phyloP scores from a whole-genome alignment of 768 basidiomycete genomes.

The Psilocybe sp. region DNA sequence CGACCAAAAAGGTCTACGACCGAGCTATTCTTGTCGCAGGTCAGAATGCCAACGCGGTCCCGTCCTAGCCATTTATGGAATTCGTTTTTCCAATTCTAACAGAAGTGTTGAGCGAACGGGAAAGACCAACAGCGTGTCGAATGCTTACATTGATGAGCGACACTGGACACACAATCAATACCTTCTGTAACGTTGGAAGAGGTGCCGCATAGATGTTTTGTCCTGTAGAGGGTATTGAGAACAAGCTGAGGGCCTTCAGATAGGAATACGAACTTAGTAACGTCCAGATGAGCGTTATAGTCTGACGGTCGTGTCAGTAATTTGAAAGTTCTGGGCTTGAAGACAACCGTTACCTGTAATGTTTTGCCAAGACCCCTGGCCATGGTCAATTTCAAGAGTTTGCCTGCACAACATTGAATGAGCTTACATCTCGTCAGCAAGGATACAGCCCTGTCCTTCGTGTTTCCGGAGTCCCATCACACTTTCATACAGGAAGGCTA shows the following conservation, averaged over 20 bases:
- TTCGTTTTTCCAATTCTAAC: conserved; percentile 92
- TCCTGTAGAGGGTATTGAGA: conserved; percentile 39
- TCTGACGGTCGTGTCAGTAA: conserved; percentile 37
- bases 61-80: conserved; percentile 88
- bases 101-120: conserved; percentile 1
- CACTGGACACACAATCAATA: conserved; percentile 91
- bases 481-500: conserved; percentile 91
- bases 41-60: conserved; percentile 45
- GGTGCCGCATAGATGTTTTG: conserved; percentile 76
- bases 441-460: conserved; percentile 90
- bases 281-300: conserved; percentile 91
- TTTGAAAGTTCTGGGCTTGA: conserved; percentile 2
- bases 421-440: conserved; percentile 92
- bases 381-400: conserved; percentile 1
- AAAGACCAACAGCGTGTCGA: background rate
- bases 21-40: conserved; percentile 46
- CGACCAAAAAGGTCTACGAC: conserved; percentile 70
- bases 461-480: conserved; percentile 93
- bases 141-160: conserved; percentile 72
- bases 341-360: conserved; percentile 48
- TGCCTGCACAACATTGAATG: background rate
- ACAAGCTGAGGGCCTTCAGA: background rate
- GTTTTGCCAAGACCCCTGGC: conserved; percentile 95
- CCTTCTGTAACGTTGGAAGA: conserved; percentile 67
- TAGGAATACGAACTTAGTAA: conserved; percentile 64